These are phyloP conservation scores for Hypomyces perniciosus DNA, from an alignment of 2,329 filamentous ascomycete genomes.

Conservation along the genomic window DNA sequence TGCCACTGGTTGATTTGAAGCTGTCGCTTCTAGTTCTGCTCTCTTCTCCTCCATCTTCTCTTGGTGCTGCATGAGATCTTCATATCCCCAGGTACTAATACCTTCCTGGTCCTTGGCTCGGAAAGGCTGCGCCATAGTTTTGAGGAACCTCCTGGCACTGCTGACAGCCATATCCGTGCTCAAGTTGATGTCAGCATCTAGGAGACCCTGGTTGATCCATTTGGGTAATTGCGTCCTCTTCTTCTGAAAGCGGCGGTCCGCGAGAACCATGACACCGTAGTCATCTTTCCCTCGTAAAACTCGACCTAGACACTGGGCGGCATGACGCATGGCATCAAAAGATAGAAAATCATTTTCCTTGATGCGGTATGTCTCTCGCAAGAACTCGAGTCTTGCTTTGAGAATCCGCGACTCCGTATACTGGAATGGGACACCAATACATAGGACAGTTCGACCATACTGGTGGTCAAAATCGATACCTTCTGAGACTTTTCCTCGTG, in stretches of 20 bases:
- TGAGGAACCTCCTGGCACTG: constrained; percentile 80
- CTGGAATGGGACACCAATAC: constrained; percentile 96
- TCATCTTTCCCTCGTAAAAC: constrained; percentile 95
- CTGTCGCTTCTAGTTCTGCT: constrained; percentile 51
- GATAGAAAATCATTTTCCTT: constrained; percentile 96
- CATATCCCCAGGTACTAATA: constrained; percentile 83
- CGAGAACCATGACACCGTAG: constrained; percentile 99
- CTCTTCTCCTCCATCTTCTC: constrained; percentile 64
- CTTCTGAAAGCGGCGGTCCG: constrained; percentile 88
- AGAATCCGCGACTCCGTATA: constrained; percentile 97
- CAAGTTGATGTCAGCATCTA: constrained; percentile 80
- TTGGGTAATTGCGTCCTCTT: constrained; percentile 87
- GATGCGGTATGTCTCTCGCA: constrained; percentile 96
- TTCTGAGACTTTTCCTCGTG: constrained; percentile 93
- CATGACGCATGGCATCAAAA: constrained; percentile 99
- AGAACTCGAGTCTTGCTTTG: constrained; percentile 89
- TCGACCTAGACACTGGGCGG: constrained; percentile 90
- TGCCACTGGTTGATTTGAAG: constrained; percentile 17
- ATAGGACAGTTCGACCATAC: constrained; percentile 90
- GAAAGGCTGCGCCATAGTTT: constrained; percentile 89
- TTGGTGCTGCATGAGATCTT: constrained; percentile 73
- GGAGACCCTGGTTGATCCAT: constrained; percentile 88
- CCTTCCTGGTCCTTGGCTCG: constrained; percentile 78
- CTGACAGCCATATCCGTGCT: constrained; percentile 94
- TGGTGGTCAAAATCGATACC: constrained; percentile 99